Conservation (phyloP, 805 yeast species). For the Kluyveromyces lactis region DNA sequence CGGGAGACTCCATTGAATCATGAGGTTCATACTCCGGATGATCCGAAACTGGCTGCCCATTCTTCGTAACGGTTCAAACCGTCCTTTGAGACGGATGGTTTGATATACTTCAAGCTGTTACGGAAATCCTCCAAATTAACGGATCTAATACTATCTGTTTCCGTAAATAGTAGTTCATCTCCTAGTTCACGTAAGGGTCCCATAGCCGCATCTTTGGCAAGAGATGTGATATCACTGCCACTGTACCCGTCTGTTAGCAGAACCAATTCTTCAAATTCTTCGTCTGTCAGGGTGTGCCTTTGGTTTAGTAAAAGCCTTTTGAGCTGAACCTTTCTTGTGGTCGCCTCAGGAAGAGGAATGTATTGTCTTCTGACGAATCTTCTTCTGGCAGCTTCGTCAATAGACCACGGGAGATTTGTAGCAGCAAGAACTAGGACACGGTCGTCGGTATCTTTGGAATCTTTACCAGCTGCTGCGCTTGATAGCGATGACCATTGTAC, state of each 20-base stretch:
- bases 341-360: slow-evolving; percentile 87
- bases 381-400: slow-evolving; percentile 94
- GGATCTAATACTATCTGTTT: slow-evolving; percentile 72
- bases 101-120: slow-evolving; percentile 64
- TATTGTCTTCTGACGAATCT: slow-evolving; percentile 87
- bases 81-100: slow-evolving; percentile 82
- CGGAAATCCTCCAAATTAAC: slow-evolving; percentile 65
- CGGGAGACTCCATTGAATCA: no score
- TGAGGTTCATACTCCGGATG: slow-evolving; percentile 72
- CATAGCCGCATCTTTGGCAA: slow-evolving; percentile 98
- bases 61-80: slow-evolving; percentile 74
- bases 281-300: slow-evolving; percentile 56
- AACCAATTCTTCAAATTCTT: slow-evolving; percentile 53
- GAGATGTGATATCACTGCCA: slow-evolving; percentile 91
- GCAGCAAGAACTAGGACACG: slow-evolving; percentile 90
- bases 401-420: slow-evolving; percentile 93
- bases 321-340: slow-evolving; percentile 69
- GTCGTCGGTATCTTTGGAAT: slow-evolving; percentile 32
- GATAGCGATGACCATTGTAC: slow-evolving; percentile 94
- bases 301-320: slow-evolving; percentile 60
- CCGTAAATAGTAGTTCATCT: slow-evolving; percentile 60
- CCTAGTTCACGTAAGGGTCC: slow-evolving; percentile 90
- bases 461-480: slow-evolving; percentile 71
- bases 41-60: slow-evolving; percentile 83
- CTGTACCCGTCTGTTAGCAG: slow-evolving; percentile 72